Conservation (phyloP, 2,329 filamentous ascomycete genomes). For the Cordyceps sp. region DNA sequence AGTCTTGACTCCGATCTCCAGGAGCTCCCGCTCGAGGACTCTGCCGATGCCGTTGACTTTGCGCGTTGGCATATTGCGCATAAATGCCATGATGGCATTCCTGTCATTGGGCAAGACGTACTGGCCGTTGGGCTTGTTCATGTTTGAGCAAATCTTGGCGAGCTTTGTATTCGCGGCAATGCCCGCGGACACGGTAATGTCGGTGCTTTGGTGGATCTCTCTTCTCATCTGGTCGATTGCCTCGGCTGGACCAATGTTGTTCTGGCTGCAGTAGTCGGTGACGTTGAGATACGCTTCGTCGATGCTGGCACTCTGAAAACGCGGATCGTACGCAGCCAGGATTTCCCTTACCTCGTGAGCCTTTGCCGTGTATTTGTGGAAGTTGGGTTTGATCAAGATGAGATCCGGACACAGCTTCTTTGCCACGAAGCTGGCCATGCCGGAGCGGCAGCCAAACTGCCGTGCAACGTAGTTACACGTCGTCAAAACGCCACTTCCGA, state of each 20-base stretch:
- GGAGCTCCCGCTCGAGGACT: conserved; percentile 80
- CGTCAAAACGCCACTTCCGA: conserved; percentile 52
- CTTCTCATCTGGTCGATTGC: conserved; percentile 62
- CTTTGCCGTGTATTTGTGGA: conserved; percentile 80
- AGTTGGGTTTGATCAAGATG: conserved; percentile 69
- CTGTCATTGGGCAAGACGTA: conserved; percentile 61
- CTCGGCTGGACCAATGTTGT: conserved; percentile 52
- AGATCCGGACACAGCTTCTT: conserved; percentile 84
- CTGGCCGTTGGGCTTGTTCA: conserved; percentile 94
- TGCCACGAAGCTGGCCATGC: conserved; percentile 93
- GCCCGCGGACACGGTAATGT: conserved; percentile 82
- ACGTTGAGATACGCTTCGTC: conserved; percentile 96
- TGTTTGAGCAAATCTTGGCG: conserved; percentile 89
- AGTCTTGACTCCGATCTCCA: conserved; percentile 71
- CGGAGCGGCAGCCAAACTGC: conserved; percentile 78
- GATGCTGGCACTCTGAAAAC: conserved; percentile 86
- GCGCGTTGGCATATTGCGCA: conserved; percentile 65
- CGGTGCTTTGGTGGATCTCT: conserved; percentile 58
- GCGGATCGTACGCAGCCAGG: conserved; percentile 70
- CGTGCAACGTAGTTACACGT: conserved; percentile 78
- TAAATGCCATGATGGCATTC: conserved; percentile 64
- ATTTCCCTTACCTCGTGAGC: conserved; percentile 74
- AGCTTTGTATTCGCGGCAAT: conserved; percentile 88
- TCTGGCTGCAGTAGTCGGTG: conserved; percentile 63
- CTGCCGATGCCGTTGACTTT: conserved; percentile 94